These are phyloP conservation scores for Aeschynomene evenia DNA, from an alignment of 306 rosid species.

Conservation along the genomic window DNA sequence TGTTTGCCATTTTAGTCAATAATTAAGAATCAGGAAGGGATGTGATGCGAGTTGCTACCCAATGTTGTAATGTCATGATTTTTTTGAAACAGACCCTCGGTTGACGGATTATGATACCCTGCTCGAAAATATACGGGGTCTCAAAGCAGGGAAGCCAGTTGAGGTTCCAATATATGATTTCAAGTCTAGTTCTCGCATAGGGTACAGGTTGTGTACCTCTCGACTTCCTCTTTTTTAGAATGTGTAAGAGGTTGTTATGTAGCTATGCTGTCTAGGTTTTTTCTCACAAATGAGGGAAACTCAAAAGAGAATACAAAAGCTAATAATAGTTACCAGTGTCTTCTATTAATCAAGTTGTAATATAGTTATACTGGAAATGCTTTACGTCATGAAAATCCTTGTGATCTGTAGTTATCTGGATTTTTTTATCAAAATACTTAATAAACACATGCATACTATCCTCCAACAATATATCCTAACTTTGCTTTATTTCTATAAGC, in stretches of 20 bases:
- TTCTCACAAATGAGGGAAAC: constrained; percentile 29
- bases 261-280: constrained; percentile 8
- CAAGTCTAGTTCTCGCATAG: constrained; percentile 84
- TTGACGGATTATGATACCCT: constrained; percentile 90
- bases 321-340: constrained; percentile 1
- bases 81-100: constrained; percentile 88
- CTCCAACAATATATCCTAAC: constrained; percentile 9
- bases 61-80: constrained; percentile 35
- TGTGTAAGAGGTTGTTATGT: constrained; percentile 20
- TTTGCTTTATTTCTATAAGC: not conserved
- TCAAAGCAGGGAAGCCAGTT: constrained; percentile 82
- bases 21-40: constrained; percentile 27
- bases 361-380: not conserved
- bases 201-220: constrained; percentile 72
- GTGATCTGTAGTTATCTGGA: constrained; percentile 7
- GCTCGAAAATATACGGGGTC: constrained; percentile 81
- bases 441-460: not conserved
- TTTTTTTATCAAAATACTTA: not conserved
- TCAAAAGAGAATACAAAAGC: constrained; percentile 2
- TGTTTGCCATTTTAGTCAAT: constrained; percentile 15
- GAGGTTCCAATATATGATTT: constrained; percentile 94
- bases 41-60: constrained; percentile 31
- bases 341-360: not conserved
- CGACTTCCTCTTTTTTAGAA: constrained; percentile 5
- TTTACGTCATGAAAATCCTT: constrained; percentile 12